These are phyloP conservation scores for Sordaria brevicollis DNA, from an alignment of 495 filamentous ascomycete genomes.

Conservation along the genomic window DNA sequence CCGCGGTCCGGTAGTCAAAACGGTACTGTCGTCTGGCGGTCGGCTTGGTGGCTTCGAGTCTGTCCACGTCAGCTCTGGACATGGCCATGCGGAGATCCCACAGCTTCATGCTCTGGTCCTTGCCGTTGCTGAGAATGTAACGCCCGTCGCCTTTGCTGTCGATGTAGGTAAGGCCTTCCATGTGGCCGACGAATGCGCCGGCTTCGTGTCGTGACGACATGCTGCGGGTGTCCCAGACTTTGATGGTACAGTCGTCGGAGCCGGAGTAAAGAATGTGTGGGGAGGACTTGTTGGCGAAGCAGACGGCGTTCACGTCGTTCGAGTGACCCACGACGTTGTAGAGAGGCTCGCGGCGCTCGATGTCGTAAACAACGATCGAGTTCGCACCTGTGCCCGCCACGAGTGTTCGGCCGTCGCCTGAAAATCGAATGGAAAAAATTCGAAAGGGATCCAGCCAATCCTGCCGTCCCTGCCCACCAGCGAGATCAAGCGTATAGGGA, in stretches of 20 bases:
- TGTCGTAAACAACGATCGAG: slow-evolving; percentile 86
- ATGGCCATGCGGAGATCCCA: slow-evolving; percentile 89
- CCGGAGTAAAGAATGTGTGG: slow-evolving; percentile 96
- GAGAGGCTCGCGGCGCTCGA: slow-evolving; percentile 64
- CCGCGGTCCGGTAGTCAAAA: slow-evolving; percentile 80
- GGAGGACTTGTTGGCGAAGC: slow-evolving; percentile 79
- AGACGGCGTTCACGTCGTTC: slow-evolving; percentile 94
- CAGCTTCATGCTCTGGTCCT: slow-evolving; percentile 95
- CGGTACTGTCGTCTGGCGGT: slow-evolving; percentile 45
- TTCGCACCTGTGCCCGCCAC: slow-evolving; percentile 76
- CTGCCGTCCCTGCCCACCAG: slow-evolving; percentile 11
- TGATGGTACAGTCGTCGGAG: slow-evolving; percentile 81
- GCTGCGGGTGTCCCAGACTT: slow-evolving; percentile 91
- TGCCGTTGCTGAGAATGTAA: slow-evolving; percentile 87
- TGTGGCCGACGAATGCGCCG: slow-evolving; percentile 88
- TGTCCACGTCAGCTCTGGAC: slow-evolving; percentile 52
- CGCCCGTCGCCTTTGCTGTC: slow-evolving; percentile 94
- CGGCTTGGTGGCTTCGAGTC: slow-evolving; percentile 25
- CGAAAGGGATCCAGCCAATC: slow-evolving; percentile 23
- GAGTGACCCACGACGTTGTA: slow-evolving; percentile 68
- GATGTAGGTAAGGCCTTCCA: slow-evolving; percentile 88
- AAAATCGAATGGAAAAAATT: slow-evolving; percentile 90
- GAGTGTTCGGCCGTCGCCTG: slow-evolving; percentile 82
- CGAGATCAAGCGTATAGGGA: slow-evolving; percentile 65
- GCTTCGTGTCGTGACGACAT: slow-evolving; percentile 82